Conservation (phyloP, 2,329 filamentous ascomycete species). For the Cytospora piceicola region DNA sequence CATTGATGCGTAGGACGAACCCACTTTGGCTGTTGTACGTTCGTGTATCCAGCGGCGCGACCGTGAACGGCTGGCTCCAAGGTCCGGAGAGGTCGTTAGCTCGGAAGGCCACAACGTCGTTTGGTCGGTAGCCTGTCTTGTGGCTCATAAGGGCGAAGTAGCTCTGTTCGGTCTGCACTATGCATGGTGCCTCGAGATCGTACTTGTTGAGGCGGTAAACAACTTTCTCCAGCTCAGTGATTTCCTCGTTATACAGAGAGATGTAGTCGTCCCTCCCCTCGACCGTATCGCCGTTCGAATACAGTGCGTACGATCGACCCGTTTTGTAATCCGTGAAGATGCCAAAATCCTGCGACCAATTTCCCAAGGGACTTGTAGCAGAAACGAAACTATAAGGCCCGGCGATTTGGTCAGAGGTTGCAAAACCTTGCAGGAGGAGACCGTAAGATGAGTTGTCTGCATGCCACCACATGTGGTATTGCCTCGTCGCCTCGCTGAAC, state of each 20-base stretch:
- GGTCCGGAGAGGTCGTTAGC: constrained; percentile 54
- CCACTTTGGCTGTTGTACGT: constrained; percentile 59
- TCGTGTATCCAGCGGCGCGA: constrained; percentile 54
- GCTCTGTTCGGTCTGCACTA: constrained; percentile 59
- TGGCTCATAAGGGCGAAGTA: constrained; percentile 64
- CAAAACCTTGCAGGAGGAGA: constrained; percentile 57
- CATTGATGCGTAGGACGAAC: constrained; percentile 52
- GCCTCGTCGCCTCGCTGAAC: constrained; percentile 55
- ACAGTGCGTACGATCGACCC: constrained; percentile 56
- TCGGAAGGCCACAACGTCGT: constrained; percentile 61
- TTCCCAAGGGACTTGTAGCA: constrained; percentile 57
- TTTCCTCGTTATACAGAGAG: constrained; percentile 53
- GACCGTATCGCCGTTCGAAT: constrained; percentile 58
- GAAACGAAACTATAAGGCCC: constrained; percentile 57
- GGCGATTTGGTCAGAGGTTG: constrained; percentile 51
- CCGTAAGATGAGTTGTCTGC: constrained; percentile 61
- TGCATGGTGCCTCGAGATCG: constrained; percentile 60
- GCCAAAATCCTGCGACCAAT: constrained; percentile 64
- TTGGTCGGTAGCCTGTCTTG: constrained; percentile 62
- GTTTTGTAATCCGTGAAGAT: constrained; percentile 62
- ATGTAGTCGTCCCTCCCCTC: constrained; percentile 60
- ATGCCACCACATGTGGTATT: constrained; percentile 63
- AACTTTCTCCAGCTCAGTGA: constrained; percentile 53
- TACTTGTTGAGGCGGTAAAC: constrained; percentile 63
- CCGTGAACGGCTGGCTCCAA: constrained; percentile 59